These are phyloP conservation scores for Neospermospora avenae DNA, from an alignment of 2,329 filamentous ascomycete genomes.

Conservation along the genomic window DNA sequence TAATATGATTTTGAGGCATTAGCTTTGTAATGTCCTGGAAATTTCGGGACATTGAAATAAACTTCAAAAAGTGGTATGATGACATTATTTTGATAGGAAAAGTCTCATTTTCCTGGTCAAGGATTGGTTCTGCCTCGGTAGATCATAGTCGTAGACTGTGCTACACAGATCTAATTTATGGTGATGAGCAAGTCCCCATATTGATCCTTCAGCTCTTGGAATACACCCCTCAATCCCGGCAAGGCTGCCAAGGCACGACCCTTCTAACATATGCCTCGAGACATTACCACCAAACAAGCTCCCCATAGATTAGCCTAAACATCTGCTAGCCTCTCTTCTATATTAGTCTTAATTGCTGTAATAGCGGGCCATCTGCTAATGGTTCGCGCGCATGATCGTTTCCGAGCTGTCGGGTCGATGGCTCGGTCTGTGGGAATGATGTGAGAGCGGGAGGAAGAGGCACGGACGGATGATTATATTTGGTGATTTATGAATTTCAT, in stretches of 20 bases:
- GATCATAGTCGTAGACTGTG: no score
- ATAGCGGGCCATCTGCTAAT: neutral
- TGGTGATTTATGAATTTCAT: no score
- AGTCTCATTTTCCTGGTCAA: no score
- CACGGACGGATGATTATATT: neutral
- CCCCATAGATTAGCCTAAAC: neutral
- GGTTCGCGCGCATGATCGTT: neutral
- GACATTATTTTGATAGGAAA: no score
- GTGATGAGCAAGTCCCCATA: no score
- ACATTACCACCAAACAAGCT: neutral
- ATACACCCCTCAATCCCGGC: neutral
- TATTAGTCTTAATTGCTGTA: neutral
- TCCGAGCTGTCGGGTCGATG: neutral
- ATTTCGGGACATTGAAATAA: no score
- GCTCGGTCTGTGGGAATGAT: neutral
- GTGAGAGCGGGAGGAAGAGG: conserved; percentile 4
- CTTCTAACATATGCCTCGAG: neutral
- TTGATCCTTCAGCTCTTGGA: no score
- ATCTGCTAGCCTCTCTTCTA: neutral
- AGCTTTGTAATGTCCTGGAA: no score
- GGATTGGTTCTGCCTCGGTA: no score
- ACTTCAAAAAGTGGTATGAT: no score
- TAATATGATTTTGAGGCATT: no score
- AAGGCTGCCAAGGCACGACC: neutral
- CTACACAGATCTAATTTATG: no score